Base-by-base conservation (phyloP, 1,284 basidiomycete genomes). In the Tremellales sp. region DNA sequence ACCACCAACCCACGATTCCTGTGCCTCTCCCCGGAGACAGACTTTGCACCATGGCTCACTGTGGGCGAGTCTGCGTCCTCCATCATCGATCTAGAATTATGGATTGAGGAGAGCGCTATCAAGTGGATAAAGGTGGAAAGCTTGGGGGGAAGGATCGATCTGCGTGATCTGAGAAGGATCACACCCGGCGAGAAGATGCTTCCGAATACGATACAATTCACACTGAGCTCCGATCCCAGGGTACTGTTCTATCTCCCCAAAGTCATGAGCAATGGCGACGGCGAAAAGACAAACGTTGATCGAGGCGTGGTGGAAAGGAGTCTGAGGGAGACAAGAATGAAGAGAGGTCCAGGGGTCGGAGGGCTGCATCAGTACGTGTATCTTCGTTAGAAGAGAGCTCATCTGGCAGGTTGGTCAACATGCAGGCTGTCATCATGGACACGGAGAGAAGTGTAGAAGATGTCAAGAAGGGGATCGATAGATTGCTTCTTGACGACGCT, bases 391-490 rank as follows among this genome's bases (percentile, higher is more conserved):
- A 19, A 36, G n/a, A n/a, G n/a, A n/a, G n/a, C n/a, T n/a, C n/a
- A n/a, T n/a, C n/a, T n/a, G 12, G 6, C 45, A 89, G 87, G 63
- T 73, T 90, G 24, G 81, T 81, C 32, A 82, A 79, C 44, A 66
- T 87, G 26, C 85, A 88, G 58, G 75, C 81, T 19, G 79, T 78
- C 43, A 80, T 90, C 44, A 61, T 75, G 27, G 86, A 88, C 57
- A 83, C 81, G n/a, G 72, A 82, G 58, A 69, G 71, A 32, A 83
- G 80, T 6, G 75, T 88, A 2, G 71, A 63, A 19, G 75, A 80
- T 31, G 72, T 85, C 19, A 71, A 82, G 14, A 63, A 57, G 18
- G 78, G 78, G 49, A 79, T 85, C 28, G 79, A 87, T 61, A 61
- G 63, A 28, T 58, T 77, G 14, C 60, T 85, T 22, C 60, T 74